Evolutionary conservation across 495 filamentous ascomycete species (phyloP).

Genomic region (Aspergillus coremiiformis): DNA sequence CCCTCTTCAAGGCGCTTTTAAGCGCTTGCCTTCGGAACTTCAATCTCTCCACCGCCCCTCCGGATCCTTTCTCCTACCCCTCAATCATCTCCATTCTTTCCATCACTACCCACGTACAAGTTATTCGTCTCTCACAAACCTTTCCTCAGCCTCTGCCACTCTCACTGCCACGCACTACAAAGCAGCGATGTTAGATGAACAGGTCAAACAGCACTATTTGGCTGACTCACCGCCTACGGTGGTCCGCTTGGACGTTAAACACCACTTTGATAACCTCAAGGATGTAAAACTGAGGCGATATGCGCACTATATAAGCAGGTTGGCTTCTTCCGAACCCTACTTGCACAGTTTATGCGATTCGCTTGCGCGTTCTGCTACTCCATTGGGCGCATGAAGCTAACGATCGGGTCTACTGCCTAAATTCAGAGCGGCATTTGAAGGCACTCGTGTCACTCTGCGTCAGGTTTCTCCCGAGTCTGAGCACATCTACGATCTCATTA

Average conservation of each 20-base stretch:
- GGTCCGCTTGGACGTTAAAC: slow-evolving; percentile 77
- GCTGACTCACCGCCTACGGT: slow-evolving; percentile 85
- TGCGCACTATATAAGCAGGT: slow-evolving; percentile 87
- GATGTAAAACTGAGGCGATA: slow-evolving; percentile 67
- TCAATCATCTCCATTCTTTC: slow-evolving; percentile 13
- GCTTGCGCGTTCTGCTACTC: neutral
- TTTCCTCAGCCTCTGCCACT: slow-evolving; percentile 12
- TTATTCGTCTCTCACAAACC: slow-evolving; percentile 11
- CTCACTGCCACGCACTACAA: slow-evolving; percentile 6
- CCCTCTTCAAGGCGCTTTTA: slow-evolving; percentile 26
- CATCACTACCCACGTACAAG: slow-evolving; percentile 1
- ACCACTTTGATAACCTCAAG: slow-evolving; percentile 77
- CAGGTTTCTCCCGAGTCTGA: slow-evolving; percentile 90
- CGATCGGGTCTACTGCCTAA: neutral
- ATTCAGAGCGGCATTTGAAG: slow-evolving; percentile 70
- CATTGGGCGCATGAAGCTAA: neutral
- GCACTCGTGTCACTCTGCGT: slow-evolving; percentile 75
- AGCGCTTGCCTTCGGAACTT: slow-evolving; percentile 22
- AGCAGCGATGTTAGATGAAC: slow-evolving; percentile 31
- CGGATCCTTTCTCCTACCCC: slow-evolving; percentile 22
- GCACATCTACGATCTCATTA: slow-evolving; percentile 83
- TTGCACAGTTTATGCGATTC: neutral
- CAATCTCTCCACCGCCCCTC: slow-evolving; percentile 25
- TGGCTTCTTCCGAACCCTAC: slow-evolving; percentile 19
- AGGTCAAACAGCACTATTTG: slow-evolving; percentile 58